Conservation (phyloP, 768 basidiomycete species). For the Boletus subcaerulescens region DNA sequence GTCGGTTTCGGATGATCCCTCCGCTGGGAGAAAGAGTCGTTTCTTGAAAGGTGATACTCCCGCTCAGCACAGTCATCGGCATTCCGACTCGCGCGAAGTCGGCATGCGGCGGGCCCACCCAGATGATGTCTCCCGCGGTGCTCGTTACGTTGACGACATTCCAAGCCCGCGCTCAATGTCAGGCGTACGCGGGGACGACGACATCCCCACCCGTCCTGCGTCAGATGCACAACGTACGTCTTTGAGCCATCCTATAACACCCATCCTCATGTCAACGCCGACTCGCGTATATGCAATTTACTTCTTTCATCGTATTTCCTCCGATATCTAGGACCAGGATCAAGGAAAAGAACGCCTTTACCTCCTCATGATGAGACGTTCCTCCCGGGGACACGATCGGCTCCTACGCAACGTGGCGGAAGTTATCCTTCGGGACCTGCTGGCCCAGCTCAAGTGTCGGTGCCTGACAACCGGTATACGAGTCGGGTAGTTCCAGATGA, state of each 20-base stretch:
- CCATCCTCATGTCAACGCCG: slow-evolving; percentile 29
- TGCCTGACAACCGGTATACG: slow-evolving; percentile 7
- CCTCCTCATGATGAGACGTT: slow-evolving; percentile 35
- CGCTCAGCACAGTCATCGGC: slow-evolving; percentile 10
- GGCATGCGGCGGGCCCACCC: slow-evolving; percentile 16
- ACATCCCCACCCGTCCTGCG: slow-evolving; percentile 18
- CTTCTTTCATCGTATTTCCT: slow-evolving; percentile 20
- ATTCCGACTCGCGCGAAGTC: slow-evolving; percentile 13
- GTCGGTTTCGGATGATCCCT: slow-evolving; percentile 8
- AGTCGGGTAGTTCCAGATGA: slow-evolving; percentile 2
- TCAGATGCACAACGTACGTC: slow-evolving; percentile 39
- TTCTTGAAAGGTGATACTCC: slow-evolving; percentile 22
- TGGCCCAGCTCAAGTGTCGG: slow-evolving; percentile 1
- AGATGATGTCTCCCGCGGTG: slow-evolving; percentile 17
- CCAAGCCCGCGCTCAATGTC: slow-evolving; percentile 21
- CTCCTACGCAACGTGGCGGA: slow-evolving; percentile 9
- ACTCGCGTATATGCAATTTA: slow-evolving; percentile 19
- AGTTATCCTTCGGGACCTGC: slow-evolving; percentile 5
- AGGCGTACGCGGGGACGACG: slow-evolving; percentile 18
- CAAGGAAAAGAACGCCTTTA: slow-evolving; percentile 36
- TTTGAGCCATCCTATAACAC: slow-evolving; percentile 27
- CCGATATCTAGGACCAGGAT: slow-evolving; percentile 26
- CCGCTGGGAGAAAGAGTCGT: slow-evolving; percentile 16
- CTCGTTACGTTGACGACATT: slow-evolving; percentile 14
- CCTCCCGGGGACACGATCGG: slow-evolving; percentile 19